Evolutionary conservation across 208 protist genomes (phyloP), one percentile per base, ranked within the genome.

Genomic region (Leishmania guyanensis): DNA sequence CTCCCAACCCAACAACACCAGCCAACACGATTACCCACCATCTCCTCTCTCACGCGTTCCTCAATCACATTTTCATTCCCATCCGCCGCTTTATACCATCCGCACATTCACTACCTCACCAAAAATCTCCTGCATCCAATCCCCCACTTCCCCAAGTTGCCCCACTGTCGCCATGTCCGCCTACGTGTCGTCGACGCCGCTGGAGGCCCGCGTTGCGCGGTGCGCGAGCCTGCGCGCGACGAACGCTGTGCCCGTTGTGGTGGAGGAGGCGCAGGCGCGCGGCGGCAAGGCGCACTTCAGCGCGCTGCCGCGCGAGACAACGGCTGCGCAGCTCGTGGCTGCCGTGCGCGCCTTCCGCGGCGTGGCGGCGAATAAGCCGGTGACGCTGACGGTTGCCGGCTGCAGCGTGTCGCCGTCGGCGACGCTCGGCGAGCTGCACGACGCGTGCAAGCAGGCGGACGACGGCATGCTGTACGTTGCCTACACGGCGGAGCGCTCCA

Each of bases 401-500:
- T 78, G 79, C 77, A 73, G 75, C 48, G 79, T 79, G 17, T 77
- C 84, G 79, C 64, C 76, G 75, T 74, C 36, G 62, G 79, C 84
- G 64, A 75, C 75, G 78, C 69, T 87, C 36, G 84, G 84, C 62
- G 79, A 87, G 69, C 79, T 87, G 78, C 72, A 78, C 84, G 84
- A 82, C 65, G 64, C 71, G 60, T 87, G 80, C 84, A 81, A 71
- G 84, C 73, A n/a, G 14, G 72, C 65, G 39, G 83, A 86, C 75
- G 84, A 87, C 84, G 84, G 80, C 84, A 84, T 87, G 79, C 84
- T 87, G 70, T 84, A 87, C 84, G 79, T 84, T 48, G 53, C 70
- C 75, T 87, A 84, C 84, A 50, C 79, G 16, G 58, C 54, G 75
- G 84, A 87, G 68, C 68, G 68, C 68, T 36, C 20, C 43, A 72